A percentile compares a stretch with the other conserved stretches of the same genome.
phyloP scores from a whole-genome alignment of 768 basidiomycete species.

The Boletus sensibilis region DNA sequence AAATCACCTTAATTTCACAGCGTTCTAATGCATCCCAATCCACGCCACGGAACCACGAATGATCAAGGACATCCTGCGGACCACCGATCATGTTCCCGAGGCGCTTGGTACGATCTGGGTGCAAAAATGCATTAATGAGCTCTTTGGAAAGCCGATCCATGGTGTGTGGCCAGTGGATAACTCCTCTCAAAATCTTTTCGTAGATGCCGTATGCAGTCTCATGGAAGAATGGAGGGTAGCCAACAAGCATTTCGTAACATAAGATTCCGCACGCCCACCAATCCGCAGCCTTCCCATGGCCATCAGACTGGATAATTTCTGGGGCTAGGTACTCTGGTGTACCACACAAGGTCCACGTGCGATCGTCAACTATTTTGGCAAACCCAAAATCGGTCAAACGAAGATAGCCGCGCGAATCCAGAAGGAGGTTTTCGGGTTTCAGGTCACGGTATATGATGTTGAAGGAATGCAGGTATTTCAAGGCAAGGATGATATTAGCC shows the following conservation, averaged over 20 bases:
- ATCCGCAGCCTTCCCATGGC: constrained; percentile 96
- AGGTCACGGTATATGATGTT: constrained; percentile 99
- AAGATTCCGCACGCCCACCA: constrained; percentile 99
- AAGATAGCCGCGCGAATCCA: constrained; percentile 91
- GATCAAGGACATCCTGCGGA: constrained; percentile 84
- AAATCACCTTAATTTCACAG: constrained; percentile 76
- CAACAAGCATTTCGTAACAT: constrained; percentile 98
- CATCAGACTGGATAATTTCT: constrained; percentile 96
- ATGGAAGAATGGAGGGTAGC: constrained; percentile 98
- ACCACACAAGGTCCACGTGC: constrained; percentile 96
- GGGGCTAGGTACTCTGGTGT: constrained; percentile 97
- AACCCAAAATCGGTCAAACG: constrained; percentile 98
- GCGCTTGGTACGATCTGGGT: constrained; percentile 88
- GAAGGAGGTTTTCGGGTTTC: constrained; percentile 97
- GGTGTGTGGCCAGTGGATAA: constrained; percentile 86
- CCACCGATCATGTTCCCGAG: constrained; percentile 93
- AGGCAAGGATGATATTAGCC: constrained; percentile 91
- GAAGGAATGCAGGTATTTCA: constrained; percentile 92
- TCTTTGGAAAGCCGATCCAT: constrained; percentile 90
- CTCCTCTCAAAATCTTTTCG: constrained; percentile 90
- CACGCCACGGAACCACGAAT: constrained; percentile 94
- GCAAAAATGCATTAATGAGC: constrained; percentile 84
- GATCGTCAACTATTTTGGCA: constrained; percentile 95
- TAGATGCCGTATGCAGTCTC: constrained; percentile 98
- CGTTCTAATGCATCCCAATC: constrained; percentile 89